phyloP scores from a whole-genome alignment of 306 rosid genomes.

The Gillenia trifoliata region DNA sequence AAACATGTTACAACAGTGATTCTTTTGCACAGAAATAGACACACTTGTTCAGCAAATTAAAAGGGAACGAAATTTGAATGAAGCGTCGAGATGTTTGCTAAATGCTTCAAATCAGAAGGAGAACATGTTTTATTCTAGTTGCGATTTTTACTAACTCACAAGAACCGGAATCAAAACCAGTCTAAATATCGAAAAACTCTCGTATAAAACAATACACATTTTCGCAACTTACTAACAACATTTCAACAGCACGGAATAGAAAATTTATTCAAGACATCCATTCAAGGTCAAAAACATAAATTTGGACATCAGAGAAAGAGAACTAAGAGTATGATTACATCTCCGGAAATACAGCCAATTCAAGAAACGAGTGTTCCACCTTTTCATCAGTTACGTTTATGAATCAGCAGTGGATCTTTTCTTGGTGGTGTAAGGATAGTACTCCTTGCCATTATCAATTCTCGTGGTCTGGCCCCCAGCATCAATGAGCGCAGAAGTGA shows the following conservation, averaged over 20 bases:
- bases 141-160: too few relatives aligned
- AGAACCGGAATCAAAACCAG: too few relatives aligned
- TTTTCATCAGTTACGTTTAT: too few relatives aligned
- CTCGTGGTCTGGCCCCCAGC: constrained; percentile 73
- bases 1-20: too few relatives aligned
- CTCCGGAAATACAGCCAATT: too few relatives aligned
- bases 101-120: too few relatives aligned
- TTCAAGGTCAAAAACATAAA: constrained; percentile 37
- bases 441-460: constrained; percentile 74
- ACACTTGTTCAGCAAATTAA: too few relatives aligned
- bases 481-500: constrained; percentile 72
- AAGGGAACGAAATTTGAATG: too few relatives aligned
- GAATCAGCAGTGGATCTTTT: constrained; percentile 57
- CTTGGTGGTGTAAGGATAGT: constrained; percentile 86
- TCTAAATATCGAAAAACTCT: neutral
- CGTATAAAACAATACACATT: neutral
- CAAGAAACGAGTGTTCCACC: too few relatives aligned
- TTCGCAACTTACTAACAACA: too few relatives aligned
- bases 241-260: neutral
- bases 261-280: constrained; percentile 37
- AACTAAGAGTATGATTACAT: constrained; percentile 36
- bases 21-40: too few relatives aligned
- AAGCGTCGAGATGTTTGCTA: too few relatives aligned
- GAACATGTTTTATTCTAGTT: neutral
- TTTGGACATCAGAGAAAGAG: constrained; percentile 17